Percentiles rank a stretch among this genome's conserved stretches.
These are phyloP conservation scores for Cenchrus fungigraminus DNA, from an alignment of 176 grass and related monocot genomes.

Conservation along the genomic window DNA sequence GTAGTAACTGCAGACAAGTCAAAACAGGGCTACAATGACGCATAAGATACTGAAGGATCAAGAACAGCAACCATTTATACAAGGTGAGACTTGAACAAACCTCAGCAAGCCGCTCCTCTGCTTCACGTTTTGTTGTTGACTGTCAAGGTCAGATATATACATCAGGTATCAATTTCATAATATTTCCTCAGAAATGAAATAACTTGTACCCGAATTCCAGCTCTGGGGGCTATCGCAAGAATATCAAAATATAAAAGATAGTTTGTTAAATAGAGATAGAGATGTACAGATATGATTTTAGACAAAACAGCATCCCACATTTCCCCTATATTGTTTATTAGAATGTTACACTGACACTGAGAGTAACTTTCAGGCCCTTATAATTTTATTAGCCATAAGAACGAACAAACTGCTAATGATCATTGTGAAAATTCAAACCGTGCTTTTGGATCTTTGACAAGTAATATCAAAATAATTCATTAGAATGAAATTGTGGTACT, in stretches of 20 bases:
- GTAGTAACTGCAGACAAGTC: background rate
- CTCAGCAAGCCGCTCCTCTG: constrained; percentile 85
- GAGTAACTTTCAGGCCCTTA: background rate
- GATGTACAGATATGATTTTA: background rate
- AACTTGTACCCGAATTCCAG: background rate
- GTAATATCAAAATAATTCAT: background rate
- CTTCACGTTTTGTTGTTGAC: constrained; percentile 96
- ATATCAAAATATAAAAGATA: background rate
- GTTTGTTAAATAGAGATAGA: background rate
- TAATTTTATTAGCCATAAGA: background rate
- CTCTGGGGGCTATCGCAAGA: background rate
- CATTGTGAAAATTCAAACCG: background rate
- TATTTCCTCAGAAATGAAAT: background rate
- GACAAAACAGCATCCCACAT: background rate
- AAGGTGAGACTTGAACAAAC: constrained; percentile 52
- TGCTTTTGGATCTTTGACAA: background rate
- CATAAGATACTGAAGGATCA: background rate
- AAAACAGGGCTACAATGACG: background rate
- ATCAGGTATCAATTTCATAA: constrained; percentile 58
- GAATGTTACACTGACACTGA: background rate
- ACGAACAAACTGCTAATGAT: background rate
- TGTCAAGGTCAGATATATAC: constrained; percentile 73
- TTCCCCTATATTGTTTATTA: background rate
- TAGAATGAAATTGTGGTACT: background rate
- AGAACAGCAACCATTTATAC: background rate